Percentiles rank a stretch among this genome's conserved stretches.
These are phyloP conservation scores for Penicillium thymicola DNA, from an alignment of 2,329 filamentous ascomycete species.

Conservation along the genomic window DNA sequence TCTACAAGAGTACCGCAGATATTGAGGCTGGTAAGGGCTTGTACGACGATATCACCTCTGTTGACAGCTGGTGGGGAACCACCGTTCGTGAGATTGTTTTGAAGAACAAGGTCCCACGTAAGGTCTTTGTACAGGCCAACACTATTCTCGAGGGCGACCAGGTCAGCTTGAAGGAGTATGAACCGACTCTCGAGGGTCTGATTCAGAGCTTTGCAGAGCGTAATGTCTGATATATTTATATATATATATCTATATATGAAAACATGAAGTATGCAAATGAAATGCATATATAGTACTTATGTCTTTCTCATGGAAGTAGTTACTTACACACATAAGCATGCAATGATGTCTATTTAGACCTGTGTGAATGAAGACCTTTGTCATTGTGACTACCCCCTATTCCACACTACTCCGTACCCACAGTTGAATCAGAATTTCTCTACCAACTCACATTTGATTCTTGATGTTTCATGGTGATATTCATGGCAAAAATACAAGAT, in stretches of 20 bases:
- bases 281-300: not conserved
- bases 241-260: not conserved
- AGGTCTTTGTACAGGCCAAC: slow-evolving; percentile 89
- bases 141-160: slow-evolving; percentile 68
- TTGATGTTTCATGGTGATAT: no score
- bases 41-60: slow-evolving; percentile 79
- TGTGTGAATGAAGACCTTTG: not conserved
- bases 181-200: slow-evolving; percentile 74
- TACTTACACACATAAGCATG: not conserved
- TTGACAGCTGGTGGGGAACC: slow-evolving; percentile 80
- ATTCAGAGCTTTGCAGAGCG: slow-evolving; percentile 75
- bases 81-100: slow-evolving; percentile 67
- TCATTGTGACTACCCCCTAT: not conserved
- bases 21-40: slow-evolving; percentile 71
- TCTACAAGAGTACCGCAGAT: slow-evolving; percentile 90
- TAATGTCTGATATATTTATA: slow-evolving; percentile 32
- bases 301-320: not conserved
- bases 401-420: not conserved
- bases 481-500: not conserved
- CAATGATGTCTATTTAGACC: not conserved
- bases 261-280: not conserved
- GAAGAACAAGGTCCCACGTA: slow-evolving; percentile 57
- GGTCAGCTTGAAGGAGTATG: slow-evolving; percentile 80
- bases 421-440: not conserved
- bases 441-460: no score